Evolutionary conservation across 495 filamentous ascomycete genomes (phyloP).

Genomic region (Saxophila tyrrhenica): DNA sequence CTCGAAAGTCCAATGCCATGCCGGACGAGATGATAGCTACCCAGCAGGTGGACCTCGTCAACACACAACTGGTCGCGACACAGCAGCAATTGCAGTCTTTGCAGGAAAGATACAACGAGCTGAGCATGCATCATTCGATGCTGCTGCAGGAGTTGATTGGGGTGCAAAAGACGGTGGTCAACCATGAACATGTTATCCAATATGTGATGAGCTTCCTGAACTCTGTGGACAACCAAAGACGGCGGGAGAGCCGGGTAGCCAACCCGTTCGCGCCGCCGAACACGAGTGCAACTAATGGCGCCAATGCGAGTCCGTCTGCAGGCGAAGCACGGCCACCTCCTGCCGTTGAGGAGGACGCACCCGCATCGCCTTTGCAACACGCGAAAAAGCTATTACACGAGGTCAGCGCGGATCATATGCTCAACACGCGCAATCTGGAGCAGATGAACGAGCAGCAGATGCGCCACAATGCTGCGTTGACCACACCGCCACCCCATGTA

Average conservation of each 20-base stretch:
- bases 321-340: conserved; percentile 3
- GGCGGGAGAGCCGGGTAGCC: conserved; percentile 47
- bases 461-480: conserved; percentile 34
- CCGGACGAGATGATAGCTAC: conserved; percentile 65
- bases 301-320: conserved; percentile 1
- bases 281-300: conserved; percentile 21
- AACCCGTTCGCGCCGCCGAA: conserved; percentile 35
- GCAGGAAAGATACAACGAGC: conserved; percentile 72
- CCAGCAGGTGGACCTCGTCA: conserved; percentile 83
- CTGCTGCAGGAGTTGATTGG: conserved; percentile 79
- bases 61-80: conserved; percentile 77
- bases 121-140: conserved; percentile 73
- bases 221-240: conserved; percentile 51
- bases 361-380: conserved; percentile 72
- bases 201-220: conserved; percentile 63
- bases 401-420: conserved; percentile 65
- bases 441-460: conserved; percentile 64
- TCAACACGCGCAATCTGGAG: conserved; percentile 65
- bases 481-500: conserved; percentile 33
- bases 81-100: conserved; percentile 83
- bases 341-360: conserved; percentile 49
- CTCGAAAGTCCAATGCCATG: conserved; percentile 57
- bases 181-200: conserved; percentile 66
- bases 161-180: conserved; percentile 80
- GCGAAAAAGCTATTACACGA: conserved; percentile 80